Percentiles rank a stretch among this genome's conserved stretches.
These are phyloP conservation scores for Colletotrichum aenigma DNA, from an alignment of 2,329 filamentous ascomycete species.

Conservation along the genomic window DNA sequence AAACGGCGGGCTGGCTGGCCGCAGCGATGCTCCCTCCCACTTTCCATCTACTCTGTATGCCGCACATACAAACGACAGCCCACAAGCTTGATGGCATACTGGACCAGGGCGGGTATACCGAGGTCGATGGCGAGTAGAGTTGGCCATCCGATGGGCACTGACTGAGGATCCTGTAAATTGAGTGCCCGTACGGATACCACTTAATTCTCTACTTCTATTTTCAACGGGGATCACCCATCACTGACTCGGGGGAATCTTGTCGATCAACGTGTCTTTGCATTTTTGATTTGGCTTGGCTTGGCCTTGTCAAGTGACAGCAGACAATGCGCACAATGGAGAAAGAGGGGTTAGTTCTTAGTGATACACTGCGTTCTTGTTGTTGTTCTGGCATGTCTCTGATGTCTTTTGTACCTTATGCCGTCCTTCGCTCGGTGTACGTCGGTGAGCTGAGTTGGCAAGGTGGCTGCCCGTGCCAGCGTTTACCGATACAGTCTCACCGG, in stretches of 20 bases:
- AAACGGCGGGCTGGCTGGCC: neutral
- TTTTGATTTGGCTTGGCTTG: neutral
- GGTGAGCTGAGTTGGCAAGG: slow-evolving; percentile 4
- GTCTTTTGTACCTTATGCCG: neutral
- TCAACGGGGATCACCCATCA: slow-evolving; percentile 13
- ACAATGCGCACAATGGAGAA: slow-evolving; percentile 16
- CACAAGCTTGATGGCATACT: neutral
- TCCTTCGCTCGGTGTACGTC: neutral
- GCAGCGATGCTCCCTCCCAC: neutral
- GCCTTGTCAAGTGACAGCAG: neutral
- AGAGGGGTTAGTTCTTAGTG: neutral
- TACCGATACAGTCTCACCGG: neutral
- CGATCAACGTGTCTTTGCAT: slow-evolving; percentile 7
- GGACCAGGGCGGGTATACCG: neutral
- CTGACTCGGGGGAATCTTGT: slow-evolving; percentile 18
- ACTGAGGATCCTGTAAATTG: neutral
- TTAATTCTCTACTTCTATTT: slow-evolving; percentile 1
- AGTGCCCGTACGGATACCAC: neutral
- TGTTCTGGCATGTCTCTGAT: neutral
- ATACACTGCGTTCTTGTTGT: neutral
- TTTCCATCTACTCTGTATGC: neutral
- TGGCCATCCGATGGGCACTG: neutral
- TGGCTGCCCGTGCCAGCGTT: neutral
- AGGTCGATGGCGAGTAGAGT: neutral
- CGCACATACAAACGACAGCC: neutral